phyloP scores from a whole-genome alignment of 768 basidiomycete genomes.

The Imleria badia region DNA sequence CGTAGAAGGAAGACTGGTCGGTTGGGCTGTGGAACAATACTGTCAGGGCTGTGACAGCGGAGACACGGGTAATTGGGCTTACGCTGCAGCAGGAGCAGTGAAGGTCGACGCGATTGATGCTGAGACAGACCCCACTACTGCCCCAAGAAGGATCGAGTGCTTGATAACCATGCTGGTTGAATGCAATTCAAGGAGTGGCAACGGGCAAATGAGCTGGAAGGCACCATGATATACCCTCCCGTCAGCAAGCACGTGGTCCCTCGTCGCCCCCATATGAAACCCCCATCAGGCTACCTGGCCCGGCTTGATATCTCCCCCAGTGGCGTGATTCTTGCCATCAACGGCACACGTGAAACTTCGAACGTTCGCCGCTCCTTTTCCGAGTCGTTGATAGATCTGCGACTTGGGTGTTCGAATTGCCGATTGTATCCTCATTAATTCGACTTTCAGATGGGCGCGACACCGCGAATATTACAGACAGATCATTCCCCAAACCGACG shows the following conservation, averaged over 20 bases:
- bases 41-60: neutral
- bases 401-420: too few relatives aligned
- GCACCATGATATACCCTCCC: conserved; percentile 10
- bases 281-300: too few relatives aligned
- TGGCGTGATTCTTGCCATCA: too few relatives aligned
- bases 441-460: too few relatives aligned
- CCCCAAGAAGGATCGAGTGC: conserved; percentile 11
- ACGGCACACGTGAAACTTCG: too few relatives aligned
- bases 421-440: too few relatives aligned
- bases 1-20: conserved; percentile 38
- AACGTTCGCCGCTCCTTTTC: too few relatives aligned
- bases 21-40: conserved; percentile 23
- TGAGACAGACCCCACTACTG: conserved; percentile 11
- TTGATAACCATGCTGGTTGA: conserved; percentile 11
- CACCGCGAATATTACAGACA: too few relatives aligned
- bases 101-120: conserved; percentile 20
- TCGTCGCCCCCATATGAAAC: neutral
- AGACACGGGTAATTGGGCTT: neutral
- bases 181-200: neutral
- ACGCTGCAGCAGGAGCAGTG: conserved; percentile 30
- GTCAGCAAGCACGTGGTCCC: conserved; percentile 7
- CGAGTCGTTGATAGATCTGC: too few relatives aligned
- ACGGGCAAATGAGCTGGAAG: neutral
- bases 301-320: too few relatives aligned
- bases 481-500: too few relatives aligned